Base-by-base conservation (phyloP, 2,329 filamentous ascomycete species). In the Aspergillus sergii region DNA sequence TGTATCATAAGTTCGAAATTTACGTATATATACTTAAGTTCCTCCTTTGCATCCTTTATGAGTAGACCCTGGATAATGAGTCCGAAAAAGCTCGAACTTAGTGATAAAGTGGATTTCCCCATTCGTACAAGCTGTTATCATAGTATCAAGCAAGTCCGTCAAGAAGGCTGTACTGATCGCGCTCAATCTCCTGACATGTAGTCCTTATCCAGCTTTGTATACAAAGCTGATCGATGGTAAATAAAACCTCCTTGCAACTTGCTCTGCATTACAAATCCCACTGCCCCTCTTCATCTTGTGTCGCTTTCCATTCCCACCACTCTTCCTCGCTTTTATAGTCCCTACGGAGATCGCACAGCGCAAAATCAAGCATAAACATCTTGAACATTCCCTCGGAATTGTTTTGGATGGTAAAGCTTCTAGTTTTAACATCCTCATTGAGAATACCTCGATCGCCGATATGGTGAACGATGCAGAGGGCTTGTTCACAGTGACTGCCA, bases 141-240 rank as follows among this genome's bases (percentile, higher is more conserved):
- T n/a, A 41, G 19, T n/a, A 41, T 41, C 12, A 16, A 16, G 3
- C 8, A 41, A n/a, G 7, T 41, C 16, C 39, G 7, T 19, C 19
- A 41, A 19, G 39, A 19, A 21, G 19, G 43, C 43, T 21, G n/a
- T 45, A 12, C 4, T 14, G 43, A 11, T 6, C 28, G 45, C 23
- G 8, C 14, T 28, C 23, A 89, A 76, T 90, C 89, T 45, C 87
- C 87, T 60, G 91, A 81, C 0, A 8, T 28, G 45, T 26, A 48
- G 23, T 26, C 11, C 1, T 28, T 14, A 23, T 48, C 45, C 3
- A 48, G 23, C 23, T 28, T 48, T 48, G 21, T 28, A 26, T 16
- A 48, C 12, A 28, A 26, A 7, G 48, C 54, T 41, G 69, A 68
- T 60, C 54, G 64, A 58, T 43, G 28, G 48, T 69, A 71, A 5